Evolutionary conservation across 345 rosid species (phyloP), one percentile per base, ranked within the genome.

Genomic region (Bruguiera parviflora): DNA sequence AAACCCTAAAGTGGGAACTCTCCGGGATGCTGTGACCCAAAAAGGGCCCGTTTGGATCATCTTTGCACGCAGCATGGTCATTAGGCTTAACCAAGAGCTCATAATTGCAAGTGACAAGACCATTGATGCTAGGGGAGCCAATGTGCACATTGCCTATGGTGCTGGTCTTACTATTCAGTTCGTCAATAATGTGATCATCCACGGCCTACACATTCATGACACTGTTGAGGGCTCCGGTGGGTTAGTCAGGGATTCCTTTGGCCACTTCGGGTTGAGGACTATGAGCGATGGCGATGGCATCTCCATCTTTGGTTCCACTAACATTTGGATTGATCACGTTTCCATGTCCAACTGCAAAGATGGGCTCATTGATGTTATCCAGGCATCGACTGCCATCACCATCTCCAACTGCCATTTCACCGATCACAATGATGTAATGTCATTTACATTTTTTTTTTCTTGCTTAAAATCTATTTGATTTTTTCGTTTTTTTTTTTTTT

Each of bases 331-430:
- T 16, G 98, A 93, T 72, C 97, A 93, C 53, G 79, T 86, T 60
- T 87, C 97, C 0, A 85, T 86, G 88, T 87, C 85, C 5, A 66
- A 61, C 1, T 87, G 96, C 73, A 56, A 51, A 2, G 96, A 92
- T 63, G 97, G 97, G 28, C 79, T 92, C 58, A 81, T 92, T 24
- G 98, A 92, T 68, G 89, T 81, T 22, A 80, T 92, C 55, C 56
- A 64, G 79, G 96, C 84, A 15, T 87, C 97, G 27, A 93, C 91
- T 27, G 96, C 85, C 43, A 73, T 93, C 67, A 91, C 97, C 69
- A 81, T 92, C 69, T 92, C 98, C 69, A 92, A 90, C 69, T 71
- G 81, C 65, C 95, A 90, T 74, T 84, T 92, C 81, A 87, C 96
- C 43, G 33, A 81, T 51, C 98, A 92, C 82, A 81, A 88, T 35